Base-by-base conservation (phyloP, 1,284 basidiomycete species). In the Tilletia horrida region DNA sequence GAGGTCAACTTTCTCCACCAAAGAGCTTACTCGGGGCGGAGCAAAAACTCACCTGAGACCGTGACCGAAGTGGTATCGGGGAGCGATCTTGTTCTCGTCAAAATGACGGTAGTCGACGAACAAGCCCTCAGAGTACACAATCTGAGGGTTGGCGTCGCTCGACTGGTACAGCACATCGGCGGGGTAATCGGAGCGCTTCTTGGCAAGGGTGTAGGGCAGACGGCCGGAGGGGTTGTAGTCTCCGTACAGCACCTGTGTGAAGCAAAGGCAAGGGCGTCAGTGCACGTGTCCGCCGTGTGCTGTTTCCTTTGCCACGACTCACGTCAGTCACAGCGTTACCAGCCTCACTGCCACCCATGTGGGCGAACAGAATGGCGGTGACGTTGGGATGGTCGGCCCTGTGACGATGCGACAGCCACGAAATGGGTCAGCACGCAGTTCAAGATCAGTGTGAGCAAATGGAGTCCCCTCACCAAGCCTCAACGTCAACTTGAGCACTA, bases 51-150 rank as follows among this genome's bases (percentile, higher is more conserved):
- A 40, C 35, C 35, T 40, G 35, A 94, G 82, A 0, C 92, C 92
- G 80, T 88, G 92, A 0, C 92, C 92, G 79, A 93, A 93, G 76
- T 89, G 88, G 79, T 84, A 89, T 23, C 87, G 84, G 0, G 88
- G 88, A 1, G 82, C 82, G 67, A 88, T 87, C 68, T 85, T 81
- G 71, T 88, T 85, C 63, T 86, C 84, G 72, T 91, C 89, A 78
- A 92, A 92, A 81, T 82, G 83, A 69, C 81, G 82, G 78, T 85
- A 84, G 82, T 91, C 91, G 76, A 92, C 88, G 74, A 87, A 82
- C 55, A 91, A 79, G 11, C 86, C 85, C 87, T 92, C 91, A 3
- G 84, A 86, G 80, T 91, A 84, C n/a, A 86, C 79, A n/a, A 89
- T 83, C 69, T 87, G 85, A 3, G 89, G 71, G 44, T 72, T 45